Evolutionary conservation across 2,329 filamentous ascomycete genomes (phyloP).

Genomic region (Rutstroemia sp.): DNA sequence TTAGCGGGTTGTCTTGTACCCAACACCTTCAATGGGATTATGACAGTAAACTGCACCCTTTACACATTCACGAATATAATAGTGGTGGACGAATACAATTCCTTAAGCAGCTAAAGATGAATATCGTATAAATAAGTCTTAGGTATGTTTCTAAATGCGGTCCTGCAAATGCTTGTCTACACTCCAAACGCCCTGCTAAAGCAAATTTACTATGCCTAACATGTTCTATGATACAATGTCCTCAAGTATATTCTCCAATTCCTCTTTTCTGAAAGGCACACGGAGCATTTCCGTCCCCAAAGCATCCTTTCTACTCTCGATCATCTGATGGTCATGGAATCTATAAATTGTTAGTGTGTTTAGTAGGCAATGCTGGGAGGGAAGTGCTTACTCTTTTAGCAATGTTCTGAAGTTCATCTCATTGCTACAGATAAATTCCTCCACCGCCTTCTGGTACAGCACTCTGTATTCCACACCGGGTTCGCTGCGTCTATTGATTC

Average conservation of each 20-base stretch:
- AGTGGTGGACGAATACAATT: too few relatives aligned
- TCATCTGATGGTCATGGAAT: constrained; percentile 97
- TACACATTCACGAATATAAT: too few relatives aligned
- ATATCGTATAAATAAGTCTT: too few relatives aligned
- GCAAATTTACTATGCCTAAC: background rate
- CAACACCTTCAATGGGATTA: too few relatives aligned
- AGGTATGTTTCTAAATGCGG: background rate
- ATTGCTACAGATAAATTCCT: constrained; percentile 94
- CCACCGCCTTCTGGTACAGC: constrained; percentile 89
- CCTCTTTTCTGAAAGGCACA: constrained; percentile 78
- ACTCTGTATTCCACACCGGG: constrained; percentile 81
- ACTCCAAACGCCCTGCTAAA: constrained; percentile 10
- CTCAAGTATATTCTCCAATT: constrained; percentile 82
- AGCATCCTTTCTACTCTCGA: constrained; percentile 78
- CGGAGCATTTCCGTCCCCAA: constrained; percentile 79
- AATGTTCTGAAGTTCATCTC: constrained; percentile 93
- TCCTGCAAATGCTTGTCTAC: background rate
- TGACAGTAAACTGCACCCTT: too few relatives aligned
- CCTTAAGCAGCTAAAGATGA: too few relatives aligned
- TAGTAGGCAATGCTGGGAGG: constrained; percentile 20
- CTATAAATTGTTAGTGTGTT: constrained; percentile 32
- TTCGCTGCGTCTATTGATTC: constrained; percentile 23
- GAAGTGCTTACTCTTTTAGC: constrained; percentile 68
- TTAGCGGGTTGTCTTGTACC: too few relatives aligned
- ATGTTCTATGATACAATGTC: constrained; percentile 41